Base-by-base conservation (phyloP, 2,329 filamentous ascomycete species). In the Exserohilum rostratum region DNA sequence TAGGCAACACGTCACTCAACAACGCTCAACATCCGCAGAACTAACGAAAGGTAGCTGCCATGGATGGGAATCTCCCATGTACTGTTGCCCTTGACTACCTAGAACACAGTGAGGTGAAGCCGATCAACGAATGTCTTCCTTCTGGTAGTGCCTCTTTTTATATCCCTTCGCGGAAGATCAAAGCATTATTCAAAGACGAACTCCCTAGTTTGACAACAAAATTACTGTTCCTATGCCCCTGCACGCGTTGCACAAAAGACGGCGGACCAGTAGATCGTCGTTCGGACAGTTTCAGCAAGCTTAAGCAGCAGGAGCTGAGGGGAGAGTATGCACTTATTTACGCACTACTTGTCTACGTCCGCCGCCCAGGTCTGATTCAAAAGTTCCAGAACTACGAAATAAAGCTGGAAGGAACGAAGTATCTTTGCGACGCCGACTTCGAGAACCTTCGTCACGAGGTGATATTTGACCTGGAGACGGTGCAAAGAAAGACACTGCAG, bases 291-390 rank as follows among this genome's bases (percentile, higher is more conserved):
- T 57, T 50, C 55, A 57, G 39, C 44, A 40, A 39, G 31, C 50
- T 43, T 20, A 50, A 40, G 31, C 31, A 57, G 40, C 29, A 50
- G 46, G 55, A 57, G 46, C 46, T 57, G 25, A 39, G 33, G 46
- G 50, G 46, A 30, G 50, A 57, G 15, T 57, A 57, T 44, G 50
- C 55, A 18, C 33, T 50, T 25, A 54, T 57, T 29, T 57, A 57
- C 49, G 55, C 50, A 30, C 39, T 57, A 33, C 55, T 57, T 25
- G 37, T 57, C 27, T 57, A 54, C 22, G 42, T 57, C 30, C 54
- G 17, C 44, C 50, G 54, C 31, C 50, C 49, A 45, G 49, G 54
- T 7, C 54, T 57, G 37, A 53, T 57, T 33, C 43, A 35, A 35
- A 57, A 42, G 35, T 57, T 57, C 29, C 54, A 53, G 27, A 37